These are phyloP conservation scores for Metschnikowia kunwiensis DNA, from an alignment of 805 yeast genomes.

Conservation along the genomic window DNA sequence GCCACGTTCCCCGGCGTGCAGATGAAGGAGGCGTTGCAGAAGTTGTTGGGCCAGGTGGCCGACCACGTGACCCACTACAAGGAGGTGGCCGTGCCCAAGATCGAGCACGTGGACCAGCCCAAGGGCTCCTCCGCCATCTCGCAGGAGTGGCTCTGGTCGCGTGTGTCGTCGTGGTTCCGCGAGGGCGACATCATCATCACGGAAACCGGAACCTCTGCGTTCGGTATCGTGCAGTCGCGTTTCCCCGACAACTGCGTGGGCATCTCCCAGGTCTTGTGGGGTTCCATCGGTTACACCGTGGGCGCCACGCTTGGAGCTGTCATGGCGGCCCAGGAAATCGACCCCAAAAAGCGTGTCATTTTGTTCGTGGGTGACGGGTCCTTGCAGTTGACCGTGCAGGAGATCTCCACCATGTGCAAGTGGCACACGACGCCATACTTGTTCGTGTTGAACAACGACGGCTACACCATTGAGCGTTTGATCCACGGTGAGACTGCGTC, in stretches of 20 bases:
- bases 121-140: constrained; percentile 25
- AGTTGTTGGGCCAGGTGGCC: constrained; percentile 33
- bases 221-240: constrained; percentile 26
- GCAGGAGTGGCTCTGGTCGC: constrained; percentile 27
- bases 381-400: constrained; percentile 41
- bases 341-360: constrained; percentile 32
- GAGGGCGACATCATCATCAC: constrained; percentile 29
- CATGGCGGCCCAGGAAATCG: constrained; percentile 27
- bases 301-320: constrained; percentile 31
- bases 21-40: constrained; percentile 49
- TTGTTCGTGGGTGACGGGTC: constrained; percentile 44
- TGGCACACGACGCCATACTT: constrained; percentile 34
- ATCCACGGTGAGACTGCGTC: constrained; percentile 38
- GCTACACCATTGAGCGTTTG: constrained; percentile 40
- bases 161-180: constrained; percentile 24
- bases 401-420: constrained; percentile 37
- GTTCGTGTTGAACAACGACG: constrained; percentile 40
- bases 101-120: constrained; percentile 46
- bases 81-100: constrained; percentile 55
- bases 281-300: constrained; percentile 28
- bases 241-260: constrained; percentile 26
- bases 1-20: constrained; percentile 72
- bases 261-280: constrained; percentile 29
- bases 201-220: constrained; percentile 29
- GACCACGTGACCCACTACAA: constrained; percentile 41